Evolutionary conservation across 2,329 filamentous ascomycete species (phyloP).

Genomic region (Colletotrichum chrysophilum): DNA sequence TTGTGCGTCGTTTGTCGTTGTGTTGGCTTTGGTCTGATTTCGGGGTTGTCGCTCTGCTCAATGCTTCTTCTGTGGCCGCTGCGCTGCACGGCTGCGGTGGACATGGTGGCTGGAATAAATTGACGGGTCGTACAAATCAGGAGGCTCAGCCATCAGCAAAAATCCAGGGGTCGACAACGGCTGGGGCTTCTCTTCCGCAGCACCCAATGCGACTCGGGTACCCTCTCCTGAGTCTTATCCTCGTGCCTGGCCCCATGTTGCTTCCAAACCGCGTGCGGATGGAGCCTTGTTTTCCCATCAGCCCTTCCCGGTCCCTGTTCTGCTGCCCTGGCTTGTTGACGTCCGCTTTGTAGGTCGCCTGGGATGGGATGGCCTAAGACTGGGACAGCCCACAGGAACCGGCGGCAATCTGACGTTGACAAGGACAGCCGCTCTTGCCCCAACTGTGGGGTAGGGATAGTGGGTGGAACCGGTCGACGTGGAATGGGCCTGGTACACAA

Average conservation of each 20-base stretch:
- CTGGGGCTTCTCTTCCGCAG: neutral
- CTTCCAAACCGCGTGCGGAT: conserved; percentile 18
- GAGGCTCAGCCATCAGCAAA: neutral
- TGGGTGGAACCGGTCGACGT: conserved; percentile 3
- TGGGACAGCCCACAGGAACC: conserved; percentile 10
- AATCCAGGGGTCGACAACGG: neutral
- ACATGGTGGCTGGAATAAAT: neutral
- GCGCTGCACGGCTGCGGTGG: conserved; percentile 7
- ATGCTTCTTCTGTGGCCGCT: neutral
- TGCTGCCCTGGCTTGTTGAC: neutral
- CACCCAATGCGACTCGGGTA: conserved; percentile 9
- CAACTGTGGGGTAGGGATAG: conserved; percentile 9
- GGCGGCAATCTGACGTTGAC: conserved; percentile 19
- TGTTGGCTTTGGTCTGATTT: neutral
- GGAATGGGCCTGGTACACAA: neutral
- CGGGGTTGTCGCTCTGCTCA: neutral
- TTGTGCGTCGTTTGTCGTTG: neutral
- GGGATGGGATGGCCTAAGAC: neutral
- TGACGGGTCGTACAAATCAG: conserved; percentile 4
- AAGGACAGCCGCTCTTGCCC: conserved; percentile 8
- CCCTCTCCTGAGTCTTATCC: conserved; percentile 14
- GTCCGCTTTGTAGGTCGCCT: neutral
- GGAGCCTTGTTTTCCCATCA: conserved; percentile 11
- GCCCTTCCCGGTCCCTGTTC: neutral
- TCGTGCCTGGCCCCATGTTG: conserved; percentile 12